These are phyloP conservation scores for Elsinoe perseae DNA, from an alignment of 2,329 filamentous ascomycete species.

Conservation along the genomic window DNA sequence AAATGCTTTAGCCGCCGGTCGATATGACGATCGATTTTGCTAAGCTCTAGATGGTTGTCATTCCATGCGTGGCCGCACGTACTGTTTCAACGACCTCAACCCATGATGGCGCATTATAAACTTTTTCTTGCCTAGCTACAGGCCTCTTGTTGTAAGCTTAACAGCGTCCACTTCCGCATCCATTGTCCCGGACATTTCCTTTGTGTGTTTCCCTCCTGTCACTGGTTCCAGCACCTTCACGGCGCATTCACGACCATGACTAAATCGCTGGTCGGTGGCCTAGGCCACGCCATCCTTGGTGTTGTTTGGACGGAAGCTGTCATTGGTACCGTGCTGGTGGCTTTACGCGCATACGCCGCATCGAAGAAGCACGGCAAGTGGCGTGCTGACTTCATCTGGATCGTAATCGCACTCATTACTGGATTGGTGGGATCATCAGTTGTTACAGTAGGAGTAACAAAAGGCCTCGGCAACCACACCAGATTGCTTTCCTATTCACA, in stretches of 20 bases:
- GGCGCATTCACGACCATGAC: not conserved
- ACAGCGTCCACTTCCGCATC: not conserved
- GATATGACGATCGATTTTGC: not conserved
- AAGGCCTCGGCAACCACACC: constrained; percentile 12
- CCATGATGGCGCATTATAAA: not conserved
- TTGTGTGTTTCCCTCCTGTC: not conserved
- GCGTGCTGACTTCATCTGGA: constrained; percentile 12
- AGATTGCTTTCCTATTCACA: not conserved
- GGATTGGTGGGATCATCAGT: not conserved
- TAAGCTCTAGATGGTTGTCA: not conserved
- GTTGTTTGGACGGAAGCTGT: constrained; percentile 7
- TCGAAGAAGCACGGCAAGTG: constrained; percentile 9
- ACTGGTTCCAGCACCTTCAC: not conserved
- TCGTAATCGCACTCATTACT: not conserved
- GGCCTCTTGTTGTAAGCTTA: not conserved
- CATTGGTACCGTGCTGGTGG: not conserved
- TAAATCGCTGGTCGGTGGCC: not conserved
- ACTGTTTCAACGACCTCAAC: not conserved
- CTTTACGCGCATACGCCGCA: constrained; percentile 6
- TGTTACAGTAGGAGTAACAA: not conserved
- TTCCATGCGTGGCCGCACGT: not conserved
- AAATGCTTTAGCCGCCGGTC: not conserved
- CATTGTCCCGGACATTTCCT: not conserved
- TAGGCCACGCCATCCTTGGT: not conserved
- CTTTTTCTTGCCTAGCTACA: not conserved